Evolutionary conservation across 1,284 basidiomycete genomes (phyloP).

Genomic region (Sanguinoderma infundibulare): DNA sequence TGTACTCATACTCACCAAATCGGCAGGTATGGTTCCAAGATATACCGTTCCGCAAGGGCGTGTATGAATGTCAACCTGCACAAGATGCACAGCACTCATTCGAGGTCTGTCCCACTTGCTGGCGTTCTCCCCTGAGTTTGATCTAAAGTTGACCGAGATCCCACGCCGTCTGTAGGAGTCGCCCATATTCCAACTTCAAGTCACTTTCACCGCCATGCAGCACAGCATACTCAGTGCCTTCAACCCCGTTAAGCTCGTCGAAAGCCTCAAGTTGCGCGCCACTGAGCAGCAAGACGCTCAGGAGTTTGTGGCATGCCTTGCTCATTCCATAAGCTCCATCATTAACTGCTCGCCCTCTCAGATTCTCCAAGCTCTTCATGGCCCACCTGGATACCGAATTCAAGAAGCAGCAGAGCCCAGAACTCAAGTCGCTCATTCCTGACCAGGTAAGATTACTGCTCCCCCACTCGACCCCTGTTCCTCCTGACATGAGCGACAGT

Average conservation of each 20-base stretch:
- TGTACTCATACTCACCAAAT: not conserved
- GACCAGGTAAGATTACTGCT: slow-evolving; percentile 59
- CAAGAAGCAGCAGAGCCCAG: slow-evolving; percentile 68
- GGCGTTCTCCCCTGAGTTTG: not conserved
- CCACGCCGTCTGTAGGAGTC: slow-evolving; percentile 53
- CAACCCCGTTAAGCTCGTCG: slow-evolving; percentile 83
- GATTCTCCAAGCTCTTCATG: slow-evolving; percentile 94
- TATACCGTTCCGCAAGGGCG: slow-evolving; percentile 59
- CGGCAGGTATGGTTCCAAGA: slow-evolving; percentile 67
- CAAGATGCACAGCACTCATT: slow-evolving; percentile 54
- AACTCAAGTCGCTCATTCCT: slow-evolving; percentile 67
- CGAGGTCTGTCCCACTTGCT: slow-evolving; percentile 45
- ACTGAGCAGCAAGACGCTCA: slow-evolving; percentile 94
- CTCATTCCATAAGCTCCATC: slow-evolving; percentile 5
- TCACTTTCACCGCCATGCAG: slow-evolving; percentile 84
- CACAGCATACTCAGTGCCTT: slow-evolving; percentile 69
- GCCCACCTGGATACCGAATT: slow-evolving; percentile 85
- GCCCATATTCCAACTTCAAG: slow-evolving; percentile 75
- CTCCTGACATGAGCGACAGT: slow-evolving; percentile 50
- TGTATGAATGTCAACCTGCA: slow-evolving; percentile 56
- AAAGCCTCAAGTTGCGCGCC: slow-evolving; percentile 78
- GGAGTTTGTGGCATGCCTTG: slow-evolving; percentile 60
- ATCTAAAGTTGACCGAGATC: not conserved
- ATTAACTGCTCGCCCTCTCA: slow-evolving; percentile 35
- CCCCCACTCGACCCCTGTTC: not conserved